Evolutionary conservation across 768 basidiomycete species (phyloP), one percentile per base, ranked within the genome.

Genomic region (Rhizopogon roseolus): DNA sequence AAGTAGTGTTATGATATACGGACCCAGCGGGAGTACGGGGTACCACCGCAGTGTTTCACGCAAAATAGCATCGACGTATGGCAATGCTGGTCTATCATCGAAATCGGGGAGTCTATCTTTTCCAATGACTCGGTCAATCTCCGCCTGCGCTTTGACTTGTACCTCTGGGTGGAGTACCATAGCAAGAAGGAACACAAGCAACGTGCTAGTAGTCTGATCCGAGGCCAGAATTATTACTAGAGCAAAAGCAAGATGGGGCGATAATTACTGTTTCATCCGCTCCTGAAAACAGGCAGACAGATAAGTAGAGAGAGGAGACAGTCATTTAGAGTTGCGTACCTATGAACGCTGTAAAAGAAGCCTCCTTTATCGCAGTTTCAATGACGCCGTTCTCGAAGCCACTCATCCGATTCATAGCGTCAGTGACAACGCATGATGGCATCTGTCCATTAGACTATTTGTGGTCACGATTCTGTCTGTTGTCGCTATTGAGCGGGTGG

Each of bases 251-350:
- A 11, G 11, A 36, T 13, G 36, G 3, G 5, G 1, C n/a, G 28
- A 37, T 8, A 54, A 60, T 34, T 10, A 62, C 57, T 0, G 62
- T 58, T 53, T 58, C 65, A 27, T 54, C 56, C 8, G 62, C 56
- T 41, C 54, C 65, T 66, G 25, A 4, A 13, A 0, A 10, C 10
- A 10, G 14, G 28, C 49, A 16, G 28, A 36, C 14, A 50, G 10
- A 3, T 27, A 3, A 41, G 49, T 1, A 6, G 9, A 42, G 11
- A 37, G n/a, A 8, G 19, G 16, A 14, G 14, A 36, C 4, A 8
- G 10, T 28, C 3, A 7, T 11, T 6, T 11, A 11, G 22, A 22
- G 22, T 22, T 22, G 34, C 34, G 10, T 50, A 65, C 64, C 64
- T 19, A 48, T 49, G 37, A 56, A 56, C 5, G 63, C 54, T 11